Base-by-base conservation (phyloP, 345 rosid species). In the Euclidium syriacum region DNA sequence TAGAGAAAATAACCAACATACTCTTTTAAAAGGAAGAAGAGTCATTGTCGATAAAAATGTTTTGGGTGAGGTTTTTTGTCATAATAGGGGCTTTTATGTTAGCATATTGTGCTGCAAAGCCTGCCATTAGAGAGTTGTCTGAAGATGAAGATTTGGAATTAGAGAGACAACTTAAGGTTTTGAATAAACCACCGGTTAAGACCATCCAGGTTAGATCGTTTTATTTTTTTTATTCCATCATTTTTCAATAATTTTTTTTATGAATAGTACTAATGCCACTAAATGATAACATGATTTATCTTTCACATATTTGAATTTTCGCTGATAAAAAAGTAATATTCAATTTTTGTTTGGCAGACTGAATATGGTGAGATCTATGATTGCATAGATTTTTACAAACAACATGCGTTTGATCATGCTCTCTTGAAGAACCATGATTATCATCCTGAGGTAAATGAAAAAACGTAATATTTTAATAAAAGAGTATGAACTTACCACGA, bases 111-210 rank as follows among this genome's bases (percentile, higher is more conserved):
- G 39, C 6, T 48, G 58, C 32, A n/a, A 41, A 16, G 18, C 19
- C 32, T 20, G 18, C 58, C 34, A 3, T 25, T 53, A 15, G 35
- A 56, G 52, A 40, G 35, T 41, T 68, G 20, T 73, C 72, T 26
- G 40, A 22, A n/a, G 64, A 71, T 29, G 75, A 77, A 47, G 65
- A 76, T 58, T 7, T 18, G 14, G 61, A 73, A 59, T 59, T 77
- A 7, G 75, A 77, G 49, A 64, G 52, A 52, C 67, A 77, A 15
- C 63, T 73, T 12, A 44, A 32, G 27, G 55, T 47, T 48, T 2
- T 68, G 4, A 73, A 77, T 15, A 65, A 55, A 34, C 47, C 75
- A 1, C 63, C 59, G 0, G 40, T 73, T 25, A 70, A 61, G n/a
- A 70, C 78, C 2, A 52, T 73, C 30, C 12, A 29, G 60, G 78